Base-by-base conservation (phyloP, 1,139 yeast species). In the Kurtzmaniella quercitrusa region DNA sequence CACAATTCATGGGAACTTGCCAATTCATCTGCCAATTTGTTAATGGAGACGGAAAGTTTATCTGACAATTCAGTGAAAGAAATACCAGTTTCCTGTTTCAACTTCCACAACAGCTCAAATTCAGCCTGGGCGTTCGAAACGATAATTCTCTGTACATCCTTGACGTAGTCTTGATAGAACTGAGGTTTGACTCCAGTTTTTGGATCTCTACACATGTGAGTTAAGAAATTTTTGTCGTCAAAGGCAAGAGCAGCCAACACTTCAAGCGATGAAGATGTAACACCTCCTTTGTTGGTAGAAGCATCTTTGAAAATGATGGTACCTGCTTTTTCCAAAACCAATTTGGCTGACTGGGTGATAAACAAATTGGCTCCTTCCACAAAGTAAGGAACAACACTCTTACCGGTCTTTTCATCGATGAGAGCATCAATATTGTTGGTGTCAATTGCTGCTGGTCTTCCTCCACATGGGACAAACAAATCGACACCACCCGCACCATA, bases 301-400 rank as follows among this genome's bases (percentile, higher is more conserved):
- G 98, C 96, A 71, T 93, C 98, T 67, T 93, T 93, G 69, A 89
- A 88, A 45, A 93, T 76, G 44, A 90, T 65, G 45, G 88, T 81
- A 37, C 98, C 98, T 34, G 95, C 95, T 41, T 77, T 72, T 67
- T 93, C 98, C 48, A 93, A 75, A 46, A 81, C 77, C 40, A 91
- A 69, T 71, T 93, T 93, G 46, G 98, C 98, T 39, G 90, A 81
- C 68, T 93, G 98, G 2, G 98, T 89, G 49, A 93, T 85, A 66
- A 93, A 93, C 63, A 93, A 76, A 65, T 93, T 93, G 46, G 98
- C 98, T 60, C 98, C 98, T 70, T 93, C 98, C 46, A 93, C 97
- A 62, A 93, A 81, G 68, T 85, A 90, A 43, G 96, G 95, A 55
- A 93, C 77, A 52, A 80, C 70, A 25, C 88, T 65, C 65, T 85